These are phyloP conservation scores for Skeletonema grethae DNA, from an alignment of 108 stramenopile species.

Conservation along the genomic window DNA sequence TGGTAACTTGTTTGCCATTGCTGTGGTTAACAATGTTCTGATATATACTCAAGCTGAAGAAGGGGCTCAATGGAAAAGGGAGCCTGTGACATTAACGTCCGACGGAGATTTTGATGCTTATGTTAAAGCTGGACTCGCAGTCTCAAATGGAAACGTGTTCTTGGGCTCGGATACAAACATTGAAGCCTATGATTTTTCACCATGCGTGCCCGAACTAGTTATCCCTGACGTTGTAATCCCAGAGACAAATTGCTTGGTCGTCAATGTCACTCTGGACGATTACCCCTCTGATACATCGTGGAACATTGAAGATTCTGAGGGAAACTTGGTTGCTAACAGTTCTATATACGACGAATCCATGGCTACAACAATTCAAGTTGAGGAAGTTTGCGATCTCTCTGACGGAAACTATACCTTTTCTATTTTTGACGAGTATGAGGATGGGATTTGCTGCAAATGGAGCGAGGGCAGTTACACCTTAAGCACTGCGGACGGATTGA, in stretches of 20 bases:
- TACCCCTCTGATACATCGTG: conserved; percentile 7
- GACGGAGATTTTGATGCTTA: conserved; percentile 20
- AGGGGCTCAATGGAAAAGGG: conserved; percentile 13
- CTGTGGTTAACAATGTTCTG: conserved; percentile 12
- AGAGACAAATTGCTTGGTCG: not conserved
- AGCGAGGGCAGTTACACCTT: conserved; percentile 7
- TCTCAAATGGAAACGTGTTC: conserved; percentile 14
- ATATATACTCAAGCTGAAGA: conserved; percentile 14
- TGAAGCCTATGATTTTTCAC: conserved; percentile 13
- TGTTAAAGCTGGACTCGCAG: not conserved
- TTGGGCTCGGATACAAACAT: conserved; percentile 5
- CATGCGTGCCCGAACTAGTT: not conserved
- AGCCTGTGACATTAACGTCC: conserved; percentile 8
- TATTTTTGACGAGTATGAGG: conserved; percentile 16
- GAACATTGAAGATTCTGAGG: conserved; percentile 1
- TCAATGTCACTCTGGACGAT: not conserved
- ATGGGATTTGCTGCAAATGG: conserved; percentile 27
- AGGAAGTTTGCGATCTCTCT: conserved; percentile 11
- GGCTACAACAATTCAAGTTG: not conserved
- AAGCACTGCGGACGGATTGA: not conserved
- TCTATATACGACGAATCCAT: not conserved
- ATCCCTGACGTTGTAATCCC: not conserved
- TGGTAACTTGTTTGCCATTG: conserved; percentile 18
- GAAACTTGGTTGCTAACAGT: not conserved
- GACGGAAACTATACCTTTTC: conserved; percentile 9